Conservation (phyloP, 176 grass and related monocot species). For the Poa annua region DNA sequence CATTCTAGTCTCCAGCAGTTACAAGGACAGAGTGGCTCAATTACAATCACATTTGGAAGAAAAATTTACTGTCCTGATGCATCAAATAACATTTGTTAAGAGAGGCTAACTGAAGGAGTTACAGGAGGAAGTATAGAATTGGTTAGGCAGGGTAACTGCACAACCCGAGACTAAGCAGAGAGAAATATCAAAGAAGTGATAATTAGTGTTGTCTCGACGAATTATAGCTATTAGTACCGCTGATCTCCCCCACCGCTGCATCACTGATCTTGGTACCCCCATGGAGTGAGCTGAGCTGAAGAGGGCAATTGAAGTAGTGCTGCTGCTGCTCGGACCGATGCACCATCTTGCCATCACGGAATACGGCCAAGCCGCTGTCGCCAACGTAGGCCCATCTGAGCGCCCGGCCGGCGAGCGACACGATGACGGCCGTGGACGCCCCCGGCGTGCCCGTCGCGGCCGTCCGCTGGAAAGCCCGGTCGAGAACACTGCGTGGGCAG, state of each 20-base stretch:
- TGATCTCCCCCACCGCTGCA: not conserved
- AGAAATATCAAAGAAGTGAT: not conserved
- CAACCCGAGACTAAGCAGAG: not conserved
- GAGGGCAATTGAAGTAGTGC: conserved; percentile 22
- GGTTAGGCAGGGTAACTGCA: not conserved
- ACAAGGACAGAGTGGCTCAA: not conserved
- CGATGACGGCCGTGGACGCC: conserved; percentile 36
- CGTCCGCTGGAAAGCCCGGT: conserved; percentile 2
- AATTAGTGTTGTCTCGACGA: not conserved
- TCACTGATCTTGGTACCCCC: rapidly evolving
- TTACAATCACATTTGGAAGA: not conserved
- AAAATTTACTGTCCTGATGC: not conserved
- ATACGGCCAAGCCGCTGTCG: conserved; percentile 38
- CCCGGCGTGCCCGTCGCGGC: not conserved
- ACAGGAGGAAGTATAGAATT: no score
- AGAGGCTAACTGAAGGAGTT: no score
- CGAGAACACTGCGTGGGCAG: conserved; percentile 27
- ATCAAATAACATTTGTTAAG: not conserved
- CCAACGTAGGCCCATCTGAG: conserved; percentile 48
- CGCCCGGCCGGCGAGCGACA: conserved; percentile 25
- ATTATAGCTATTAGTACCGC: not conserved
- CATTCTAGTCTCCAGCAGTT: not conserved
- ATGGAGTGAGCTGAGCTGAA: not conserved
- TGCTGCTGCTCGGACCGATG: conserved; percentile 25
- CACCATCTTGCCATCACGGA: conserved; percentile 26